Evolutionary conservation across 2,329 filamentous ascomycete genomes (phyloP).

Genomic region (Aspergillus oerlinghausenensis): DNA sequence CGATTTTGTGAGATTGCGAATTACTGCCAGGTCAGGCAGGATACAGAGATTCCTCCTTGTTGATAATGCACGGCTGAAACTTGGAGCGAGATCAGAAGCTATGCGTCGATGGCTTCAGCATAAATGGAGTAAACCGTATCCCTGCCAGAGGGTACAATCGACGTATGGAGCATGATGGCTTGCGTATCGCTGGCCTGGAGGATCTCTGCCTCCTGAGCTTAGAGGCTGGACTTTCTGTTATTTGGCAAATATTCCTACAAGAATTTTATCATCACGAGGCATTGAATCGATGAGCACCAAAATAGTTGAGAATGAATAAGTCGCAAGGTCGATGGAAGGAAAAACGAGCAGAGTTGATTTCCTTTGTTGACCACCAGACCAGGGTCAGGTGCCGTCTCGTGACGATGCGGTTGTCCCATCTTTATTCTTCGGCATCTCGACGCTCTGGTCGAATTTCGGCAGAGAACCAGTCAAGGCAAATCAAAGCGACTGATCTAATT

Average conservation of each 20-base stretch:
- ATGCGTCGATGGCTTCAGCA: background rate
- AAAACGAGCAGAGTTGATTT: background rate
- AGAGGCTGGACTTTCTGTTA: no score
- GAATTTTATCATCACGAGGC: background rate
- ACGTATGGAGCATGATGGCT: background rate
- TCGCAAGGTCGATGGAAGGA: background rate
- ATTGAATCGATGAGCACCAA: background rate
- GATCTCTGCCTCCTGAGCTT: no score
- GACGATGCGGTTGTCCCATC: background rate
- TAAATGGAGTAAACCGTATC: background rate
- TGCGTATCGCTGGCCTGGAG: background rate
- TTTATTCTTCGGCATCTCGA: background rate
- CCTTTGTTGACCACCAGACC: background rate
- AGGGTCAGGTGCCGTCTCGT: background rate
- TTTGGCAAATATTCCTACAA: background rate
- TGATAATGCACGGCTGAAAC: background rate
- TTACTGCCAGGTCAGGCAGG: background rate
- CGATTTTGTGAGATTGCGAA: background rate
- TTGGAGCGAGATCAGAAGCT: background rate
- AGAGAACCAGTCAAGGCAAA: background rate
- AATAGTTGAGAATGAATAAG: background rate
- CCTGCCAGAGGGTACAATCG: background rate
- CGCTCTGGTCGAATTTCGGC: background rate
- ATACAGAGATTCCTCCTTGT: background rate
- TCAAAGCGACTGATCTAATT: background rate